phyloP scores from a whole-genome alignment of 169 alveolate species.

The Cryptosporidium tyzzeri region DNA sequence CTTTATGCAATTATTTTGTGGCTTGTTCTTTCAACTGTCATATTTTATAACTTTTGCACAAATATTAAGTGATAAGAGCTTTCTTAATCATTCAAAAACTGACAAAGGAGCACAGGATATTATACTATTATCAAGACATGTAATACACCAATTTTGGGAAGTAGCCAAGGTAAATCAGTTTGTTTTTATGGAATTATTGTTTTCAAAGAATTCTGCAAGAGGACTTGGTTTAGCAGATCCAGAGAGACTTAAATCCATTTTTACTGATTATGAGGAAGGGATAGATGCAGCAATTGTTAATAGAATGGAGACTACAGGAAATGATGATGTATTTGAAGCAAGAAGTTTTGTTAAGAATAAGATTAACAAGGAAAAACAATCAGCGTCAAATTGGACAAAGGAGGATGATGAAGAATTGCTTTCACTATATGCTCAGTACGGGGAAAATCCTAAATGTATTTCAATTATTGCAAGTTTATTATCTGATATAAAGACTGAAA shows the following conservation, averaged over 20 bases:
- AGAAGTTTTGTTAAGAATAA: conserved; percentile 37
- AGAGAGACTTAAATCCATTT: conserved; percentile 58
- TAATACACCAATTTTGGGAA: conserved; percentile 66
- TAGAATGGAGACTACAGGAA: conserved; percentile 45
- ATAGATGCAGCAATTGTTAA: conserved; percentile 42
- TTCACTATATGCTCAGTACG: conserved; percentile 17
- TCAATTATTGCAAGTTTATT: conserved; percentile 49
- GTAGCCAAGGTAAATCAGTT: conserved; percentile 42
- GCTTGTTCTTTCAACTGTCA: conserved; percentile 54
- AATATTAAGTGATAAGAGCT: conserved; percentile 41
- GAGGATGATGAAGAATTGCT: conserved; percentile 66
- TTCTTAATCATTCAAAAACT: background rate
- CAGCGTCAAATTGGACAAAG: conserved; percentile 30
- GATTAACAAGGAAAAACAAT: conserved; percentile 25
- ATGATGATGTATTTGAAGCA: conserved; percentile 44
- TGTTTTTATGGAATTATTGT: conserved; percentile 53
- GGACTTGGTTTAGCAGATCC: conserved; percentile 74
- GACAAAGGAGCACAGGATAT: conserved; percentile 72
- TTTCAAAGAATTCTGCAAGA: conserved; percentile 70
- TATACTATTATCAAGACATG: conserved; percentile 42
- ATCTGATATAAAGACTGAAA: conserved; percentile 38
- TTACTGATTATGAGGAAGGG: conserved; percentile 62
- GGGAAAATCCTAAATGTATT: conserved; percentile 45
- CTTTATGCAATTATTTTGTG: conserved; percentile 51
- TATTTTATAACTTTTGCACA: conserved; percentile 57